phyloP scores from a whole-genome alignment of 2,329 filamentous ascomycete genomes.

The Berkeleyomyces basicola region DNA sequence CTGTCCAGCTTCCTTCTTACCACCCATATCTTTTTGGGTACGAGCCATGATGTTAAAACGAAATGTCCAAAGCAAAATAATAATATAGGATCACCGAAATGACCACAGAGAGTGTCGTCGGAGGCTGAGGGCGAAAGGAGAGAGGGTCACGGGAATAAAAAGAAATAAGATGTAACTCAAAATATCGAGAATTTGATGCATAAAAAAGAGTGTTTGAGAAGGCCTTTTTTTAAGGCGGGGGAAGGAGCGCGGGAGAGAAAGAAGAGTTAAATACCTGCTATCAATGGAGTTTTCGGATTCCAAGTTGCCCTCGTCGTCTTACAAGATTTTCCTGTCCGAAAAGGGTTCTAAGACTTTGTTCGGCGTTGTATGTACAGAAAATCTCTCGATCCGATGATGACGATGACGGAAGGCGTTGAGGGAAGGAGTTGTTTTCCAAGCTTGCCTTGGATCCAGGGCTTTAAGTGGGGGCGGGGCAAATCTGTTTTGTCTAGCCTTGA shows the following conservation, averaged over 20 bases:
- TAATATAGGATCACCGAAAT: neutral
- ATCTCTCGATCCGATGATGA: neutral
- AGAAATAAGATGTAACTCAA: neutral
- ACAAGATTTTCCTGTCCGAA: neutral
- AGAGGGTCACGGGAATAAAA: neutral
- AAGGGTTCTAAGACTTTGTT: neutral
- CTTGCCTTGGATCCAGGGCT: neutral
- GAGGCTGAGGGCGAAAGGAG: neutral
- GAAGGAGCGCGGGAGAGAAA: neutral
- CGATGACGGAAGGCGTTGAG: neutral
- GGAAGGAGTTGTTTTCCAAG: neutral
- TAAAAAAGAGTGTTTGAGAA: neutral
- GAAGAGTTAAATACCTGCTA: neutral
- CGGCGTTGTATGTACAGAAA: neutral
- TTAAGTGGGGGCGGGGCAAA: neutral
- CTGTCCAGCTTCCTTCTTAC: slow-evolving; percentile 79
- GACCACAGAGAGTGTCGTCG: neutral
- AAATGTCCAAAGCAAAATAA: neutral
- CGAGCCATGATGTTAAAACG: slow-evolving; percentile 39
- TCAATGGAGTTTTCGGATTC: neutral
- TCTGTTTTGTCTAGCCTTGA: neutral
- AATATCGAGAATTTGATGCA: neutral
- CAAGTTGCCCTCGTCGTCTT: neutral
- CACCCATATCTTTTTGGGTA: slow-evolving; percentile 62
- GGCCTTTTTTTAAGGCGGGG: neutral